A percentile compares a stretch with the other conserved stretches of the same genome.
Conservation (phyloP, 2,329 filamentous ascomycete species). For the Harringtonia aguacate region DNA sequence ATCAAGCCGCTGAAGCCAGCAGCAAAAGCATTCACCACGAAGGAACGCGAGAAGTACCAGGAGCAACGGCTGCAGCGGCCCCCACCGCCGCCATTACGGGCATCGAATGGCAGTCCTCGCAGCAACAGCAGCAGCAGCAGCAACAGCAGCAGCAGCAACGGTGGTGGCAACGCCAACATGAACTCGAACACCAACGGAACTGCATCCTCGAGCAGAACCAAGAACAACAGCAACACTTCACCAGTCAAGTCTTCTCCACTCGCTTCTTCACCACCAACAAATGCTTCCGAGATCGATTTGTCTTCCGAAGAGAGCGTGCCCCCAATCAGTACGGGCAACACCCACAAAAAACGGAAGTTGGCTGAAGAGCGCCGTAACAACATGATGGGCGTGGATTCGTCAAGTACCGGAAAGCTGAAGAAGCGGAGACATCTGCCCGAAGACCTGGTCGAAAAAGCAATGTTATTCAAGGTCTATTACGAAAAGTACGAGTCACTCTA, state of each 20-base stretch:
- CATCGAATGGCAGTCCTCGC: constrained; percentile 33
- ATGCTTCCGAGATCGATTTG: constrained; percentile 49
- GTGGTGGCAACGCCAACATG: neutral
- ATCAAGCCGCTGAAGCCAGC: constrained; percentile 29
- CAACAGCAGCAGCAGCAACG: neutral
- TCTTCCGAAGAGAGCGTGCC: constrained; percentile 15
- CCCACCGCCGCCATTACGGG: neutral
- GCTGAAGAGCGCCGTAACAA: constrained; percentile 8
- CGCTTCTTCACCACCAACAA: constrained; percentile 55
- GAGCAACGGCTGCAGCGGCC: neutral
- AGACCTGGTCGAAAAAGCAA: constrained; percentile 41
- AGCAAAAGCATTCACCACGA: neutral
- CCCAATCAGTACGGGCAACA: constrained; percentile 16
- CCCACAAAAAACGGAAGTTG: constrained; percentile 33
- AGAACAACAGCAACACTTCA: constrained; percentile 32
- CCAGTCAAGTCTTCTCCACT: constrained; percentile 54
- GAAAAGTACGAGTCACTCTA: constrained; percentile 47
- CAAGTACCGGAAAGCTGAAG: constrained; percentile 6
- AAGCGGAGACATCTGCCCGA: constrained; percentile 25
- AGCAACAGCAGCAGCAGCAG: constrained; percentile 3
- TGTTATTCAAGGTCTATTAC: constrained; percentile 45
- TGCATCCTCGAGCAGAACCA: constrained; percentile 25
- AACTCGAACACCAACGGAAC: neutral
- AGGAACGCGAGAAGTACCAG: constrained; percentile 4
- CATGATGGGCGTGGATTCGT: constrained; percentile 14